A percentile compares a stretch with the other conserved stretches of the same genome.
These are phyloP conservation scores for Cornus kousa DNA, from an alignment of 148 eudicot genomes.

Conservation along the genomic window DNA sequence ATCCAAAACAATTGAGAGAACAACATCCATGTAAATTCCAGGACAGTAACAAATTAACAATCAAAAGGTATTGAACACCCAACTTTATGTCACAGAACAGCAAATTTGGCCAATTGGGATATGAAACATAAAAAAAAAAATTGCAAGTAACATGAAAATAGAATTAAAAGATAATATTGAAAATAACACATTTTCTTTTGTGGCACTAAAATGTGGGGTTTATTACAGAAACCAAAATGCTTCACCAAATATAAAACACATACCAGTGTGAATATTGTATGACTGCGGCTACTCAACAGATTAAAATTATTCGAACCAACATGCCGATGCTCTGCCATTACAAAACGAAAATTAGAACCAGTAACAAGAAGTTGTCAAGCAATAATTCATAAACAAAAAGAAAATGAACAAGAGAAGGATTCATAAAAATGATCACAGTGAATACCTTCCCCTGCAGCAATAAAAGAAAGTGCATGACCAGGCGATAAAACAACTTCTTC, in stretches of 20 bases:
- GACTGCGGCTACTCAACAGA: conserved; percentile 96
- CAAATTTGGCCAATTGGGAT: too few relatives aligned
- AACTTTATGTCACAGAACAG: background rate
- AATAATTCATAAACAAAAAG: background rate
- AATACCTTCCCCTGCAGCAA: conserved; percentile 99
- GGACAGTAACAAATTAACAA: background rate
- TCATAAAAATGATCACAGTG: conserved; percentile 5
- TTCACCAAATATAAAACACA: conserved; percentile 10
- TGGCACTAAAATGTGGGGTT: background rate
- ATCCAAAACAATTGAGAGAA: background rate
- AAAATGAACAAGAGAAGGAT: background rate
- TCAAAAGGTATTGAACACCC: background rate
- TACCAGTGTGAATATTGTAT: conserved; percentile 97
- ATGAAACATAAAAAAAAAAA: too few relatives aligned
- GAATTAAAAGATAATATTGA: conserved; percentile 6
- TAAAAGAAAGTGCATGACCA: conserved; percentile 95
- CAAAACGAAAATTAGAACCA: conserved; percentile 9
- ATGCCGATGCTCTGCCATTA: conserved; percentile 89
- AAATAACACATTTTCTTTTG: background rate
- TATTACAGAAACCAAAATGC: background rate
- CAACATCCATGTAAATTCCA: background rate
- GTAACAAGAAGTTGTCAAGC: background rate
- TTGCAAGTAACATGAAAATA: background rate
- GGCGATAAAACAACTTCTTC: conserved; percentile 99
- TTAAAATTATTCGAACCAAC: conserved; percentile 98